Evolutionary conservation across 2,329 filamentous ascomycete genomes (phyloP).

Genomic region (Conoideocrella luteorostrata): DNA sequence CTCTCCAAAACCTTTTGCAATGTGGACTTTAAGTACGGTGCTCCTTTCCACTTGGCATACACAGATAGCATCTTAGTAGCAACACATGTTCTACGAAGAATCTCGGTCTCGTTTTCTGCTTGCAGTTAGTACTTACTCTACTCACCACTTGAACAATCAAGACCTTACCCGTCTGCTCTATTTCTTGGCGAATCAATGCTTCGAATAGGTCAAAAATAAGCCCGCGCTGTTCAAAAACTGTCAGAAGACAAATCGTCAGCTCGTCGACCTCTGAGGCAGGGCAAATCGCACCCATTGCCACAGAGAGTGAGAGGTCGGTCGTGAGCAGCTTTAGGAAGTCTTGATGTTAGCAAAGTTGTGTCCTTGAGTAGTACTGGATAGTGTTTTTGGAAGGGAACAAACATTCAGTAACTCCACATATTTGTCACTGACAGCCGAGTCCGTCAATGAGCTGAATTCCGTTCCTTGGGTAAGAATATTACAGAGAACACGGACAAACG

Average conservation of each 20-base stretch:
- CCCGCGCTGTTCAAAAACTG: slow-evolving; percentile 63
- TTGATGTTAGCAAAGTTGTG: neutral
- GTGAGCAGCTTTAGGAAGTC: slow-evolving; percentile 45
- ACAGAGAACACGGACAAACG: slow-evolving; percentile 63
- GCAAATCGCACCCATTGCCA: slow-evolving; percentile 59
- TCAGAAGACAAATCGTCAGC: slow-evolving; percentile 59
- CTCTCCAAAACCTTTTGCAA: slow-evolving; percentile 61
- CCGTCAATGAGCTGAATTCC: slow-evolving; percentile 62
- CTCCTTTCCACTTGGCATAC: slow-evolving; percentile 66
- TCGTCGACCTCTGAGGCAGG: slow-evolving; percentile 64
- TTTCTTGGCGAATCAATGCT: slow-evolving; percentile 61
- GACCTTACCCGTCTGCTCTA: slow-evolving; percentile 53
- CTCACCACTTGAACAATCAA: neutral
- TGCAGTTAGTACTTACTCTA: slow-evolving; percentile 15
- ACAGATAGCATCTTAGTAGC: slow-evolving; percentile 68
- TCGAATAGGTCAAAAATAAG: slow-evolving; percentile 58
- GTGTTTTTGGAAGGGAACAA: neutral
- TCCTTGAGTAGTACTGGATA: neutral
- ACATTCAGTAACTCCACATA: slow-evolving; percentile 59
- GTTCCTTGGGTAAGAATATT: slow-evolving; percentile 67
- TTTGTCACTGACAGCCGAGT: slow-evolving; percentile 61
- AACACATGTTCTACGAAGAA: slow-evolving; percentile 61
- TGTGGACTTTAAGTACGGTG: slow-evolving; percentile 55
- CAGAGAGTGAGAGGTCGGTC: slow-evolving; percentile 54
- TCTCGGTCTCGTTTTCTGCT: slow-evolving; percentile 59